phyloP scores from a whole-genome alignment of 2,329 filamentous ascomycete genomes.

The Penicillium psychrosexuale region DNA sequence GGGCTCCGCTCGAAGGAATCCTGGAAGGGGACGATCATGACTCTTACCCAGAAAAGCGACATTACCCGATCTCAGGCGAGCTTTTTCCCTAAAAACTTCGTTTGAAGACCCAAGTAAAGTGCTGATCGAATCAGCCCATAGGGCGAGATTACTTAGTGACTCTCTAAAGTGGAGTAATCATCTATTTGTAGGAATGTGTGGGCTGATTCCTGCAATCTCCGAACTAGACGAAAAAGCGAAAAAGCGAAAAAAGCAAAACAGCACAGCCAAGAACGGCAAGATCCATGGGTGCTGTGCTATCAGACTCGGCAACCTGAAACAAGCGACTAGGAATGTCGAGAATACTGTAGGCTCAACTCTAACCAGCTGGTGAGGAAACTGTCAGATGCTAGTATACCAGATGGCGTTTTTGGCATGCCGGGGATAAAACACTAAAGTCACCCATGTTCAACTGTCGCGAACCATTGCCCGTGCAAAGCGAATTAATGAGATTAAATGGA shows the following conservation, averaged over 20 bases:
- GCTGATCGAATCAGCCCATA: constrained; percentile 17
- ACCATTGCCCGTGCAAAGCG: background rate
- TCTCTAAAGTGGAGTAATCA: constrained; percentile 4
- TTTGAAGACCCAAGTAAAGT: background rate
- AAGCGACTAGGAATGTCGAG: constrained; percentile 7
- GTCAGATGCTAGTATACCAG: constrained; percentile 2
- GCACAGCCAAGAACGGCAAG: background rate
- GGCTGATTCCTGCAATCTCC: constrained; percentile 23
- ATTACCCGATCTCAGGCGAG: constrained; percentile 7
- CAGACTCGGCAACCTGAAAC: constrained; percentile 10
- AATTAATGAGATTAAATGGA: background rate
- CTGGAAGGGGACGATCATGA: background rate
- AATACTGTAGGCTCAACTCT: background rate
- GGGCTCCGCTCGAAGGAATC: background rate
- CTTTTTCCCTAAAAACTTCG: background rate
- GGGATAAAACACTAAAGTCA: background rate
- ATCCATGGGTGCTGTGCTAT: background rate
- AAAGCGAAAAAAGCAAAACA: background rate
- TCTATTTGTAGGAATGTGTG: constrained; percentile 8
- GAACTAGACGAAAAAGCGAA: background rate
- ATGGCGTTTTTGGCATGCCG: background rate
- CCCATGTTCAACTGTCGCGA: background rate
- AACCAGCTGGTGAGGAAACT: background rate
- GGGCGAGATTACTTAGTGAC: background rate
- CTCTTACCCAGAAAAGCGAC: constrained; percentile 9